Base-by-base conservation (phyloP, 495 filamentous ascomycete species). In the Pseudomonodictys pantanalensis region DNA sequence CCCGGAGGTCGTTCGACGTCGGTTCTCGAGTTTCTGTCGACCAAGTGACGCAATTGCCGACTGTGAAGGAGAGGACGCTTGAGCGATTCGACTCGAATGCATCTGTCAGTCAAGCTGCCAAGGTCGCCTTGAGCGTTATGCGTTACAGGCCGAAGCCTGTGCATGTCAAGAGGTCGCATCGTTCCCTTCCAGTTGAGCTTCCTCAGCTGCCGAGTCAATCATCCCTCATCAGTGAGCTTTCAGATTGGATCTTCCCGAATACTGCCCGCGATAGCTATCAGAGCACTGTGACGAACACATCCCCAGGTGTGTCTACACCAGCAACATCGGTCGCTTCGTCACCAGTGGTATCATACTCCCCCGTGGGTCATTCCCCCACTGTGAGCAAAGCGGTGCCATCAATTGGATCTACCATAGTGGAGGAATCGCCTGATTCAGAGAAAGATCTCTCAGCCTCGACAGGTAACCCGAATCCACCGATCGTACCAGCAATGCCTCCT, bases 81-180 rank as follows among this genome's bases (percentile, higher is more conserved):
- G 25, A 11, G 35, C 35, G 18, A 1, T 29, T 23, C 11, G 43
- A 59, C 15, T 33, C 33, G 17, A 11, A 46, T 17, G 24, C 46
- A 35, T 38, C 58, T 0, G 15, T 53, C 6, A 20, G 49, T 20
- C 46, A 54, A 18, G 29, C 44, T 8, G 20, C n/a, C 22, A 55
- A 18, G 4, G 51, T 52, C 1, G 30, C 51, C 5, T 35, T 44
- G 5, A 9, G 33, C 22, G 53, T 53, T 39, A 44, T 17, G 17
- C 52, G 60, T 4, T 52, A 52, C 28, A 52, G 53, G 47, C 46
- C 52, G 6, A 58, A 43, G 32, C 52, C 60, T 3, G 53, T 63
- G 2, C 8, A 52, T 15, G 60, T 63, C 2, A 52, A 28, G n/a
- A 56, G 52, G 30, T 29, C 26, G 9, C 60, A 58, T 41, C 33